Evolutionary conservation across 2,329 filamentous ascomycete species (phyloP).

Genomic region (Dendrostoma leiphaemia): DNA sequence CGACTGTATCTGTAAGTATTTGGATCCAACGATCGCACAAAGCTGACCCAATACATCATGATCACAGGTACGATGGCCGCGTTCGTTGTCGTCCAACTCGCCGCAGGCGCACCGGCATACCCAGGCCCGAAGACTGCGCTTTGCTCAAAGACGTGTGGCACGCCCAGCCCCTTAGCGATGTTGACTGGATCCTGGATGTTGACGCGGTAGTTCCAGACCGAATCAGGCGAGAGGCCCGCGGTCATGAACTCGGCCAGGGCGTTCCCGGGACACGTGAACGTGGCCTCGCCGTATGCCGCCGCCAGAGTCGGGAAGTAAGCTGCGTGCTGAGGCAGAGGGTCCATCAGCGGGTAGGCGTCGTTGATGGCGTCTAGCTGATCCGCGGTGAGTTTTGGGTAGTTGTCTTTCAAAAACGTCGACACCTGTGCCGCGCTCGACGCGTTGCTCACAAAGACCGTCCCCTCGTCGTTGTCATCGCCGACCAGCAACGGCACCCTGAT

Average conservation of each 20-base stretch:
- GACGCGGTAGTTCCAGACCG: slow-evolving; percentile 48
- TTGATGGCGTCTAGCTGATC: slow-evolving; percentile 34
- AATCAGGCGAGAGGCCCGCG: slow-evolving; percentile 31
- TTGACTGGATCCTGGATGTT: slow-evolving; percentile 41
- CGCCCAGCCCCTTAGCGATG: slow-evolving; percentile 38
- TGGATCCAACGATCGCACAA: slow-evolving; percentile 45
- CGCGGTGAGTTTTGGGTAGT: slow-evolving; percentile 42
- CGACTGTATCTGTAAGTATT: slow-evolving; percentile 32
- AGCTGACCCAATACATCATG: slow-evolving; percentile 50
- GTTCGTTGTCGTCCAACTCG: slow-evolving; percentile 44
- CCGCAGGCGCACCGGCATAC: slow-evolving; percentile 25
- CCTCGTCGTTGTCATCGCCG: slow-evolving; percentile 45
- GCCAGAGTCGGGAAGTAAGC: slow-evolving; percentile 42
- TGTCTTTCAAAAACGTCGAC: slow-evolving; percentile 39
- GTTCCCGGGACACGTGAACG: slow-evolving; percentile 43
- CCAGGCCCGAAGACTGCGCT: slow-evolving; percentile 48
- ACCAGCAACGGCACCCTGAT: slow-evolving; percentile 53
- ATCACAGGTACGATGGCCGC: slow-evolving; percentile 43
- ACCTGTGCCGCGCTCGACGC: slow-evolving; percentile 33
- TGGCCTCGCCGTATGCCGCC: slow-evolving; percentile 43
- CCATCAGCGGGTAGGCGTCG: slow-evolving; percentile 35
- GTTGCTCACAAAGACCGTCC: slow-evolving; percentile 42
- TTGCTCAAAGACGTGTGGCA: slow-evolving; percentile 46
- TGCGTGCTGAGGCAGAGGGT: slow-evolving; percentile 35
- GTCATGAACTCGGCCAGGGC: slow-evolving; percentile 51